These are phyloP conservation scores for Fusarium odoratissimum DNA, from an alignment of 2,329 filamentous ascomycete species.

Conservation along the genomic window DNA sequence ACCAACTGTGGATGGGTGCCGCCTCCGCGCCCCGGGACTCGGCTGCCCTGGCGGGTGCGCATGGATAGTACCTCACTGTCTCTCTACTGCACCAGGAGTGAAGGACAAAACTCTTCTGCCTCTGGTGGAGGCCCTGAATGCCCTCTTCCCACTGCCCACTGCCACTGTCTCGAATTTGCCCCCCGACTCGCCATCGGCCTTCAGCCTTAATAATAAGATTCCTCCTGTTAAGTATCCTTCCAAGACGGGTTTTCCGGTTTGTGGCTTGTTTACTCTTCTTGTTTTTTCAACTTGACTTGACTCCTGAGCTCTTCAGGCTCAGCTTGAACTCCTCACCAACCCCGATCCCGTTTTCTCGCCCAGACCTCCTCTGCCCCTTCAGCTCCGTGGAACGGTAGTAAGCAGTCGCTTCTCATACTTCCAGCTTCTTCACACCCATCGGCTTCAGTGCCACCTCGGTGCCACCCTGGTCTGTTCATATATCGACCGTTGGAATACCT, in stretches of 20 bases:
- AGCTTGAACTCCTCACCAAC: neutral
- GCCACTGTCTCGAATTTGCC: conserved; percentile 18
- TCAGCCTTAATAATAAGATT: conserved; percentile 5
- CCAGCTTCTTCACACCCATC: conserved; percentile 13
- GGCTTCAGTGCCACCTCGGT: conserved; percentile 31
- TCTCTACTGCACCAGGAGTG: neutral
- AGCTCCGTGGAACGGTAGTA: conserved; percentile 9
- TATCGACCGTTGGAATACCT: conserved; percentile 29
- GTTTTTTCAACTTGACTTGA: neutral
- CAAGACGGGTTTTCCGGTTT: conserved; percentile 5
- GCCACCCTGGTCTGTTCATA: conserved; percentile 33
- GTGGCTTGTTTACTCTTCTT: conserved; percentile 16
- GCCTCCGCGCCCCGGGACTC: conserved; percentile 27
- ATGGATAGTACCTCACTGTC: neutral
- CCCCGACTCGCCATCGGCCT: conserved; percentile 21
- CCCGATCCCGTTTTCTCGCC: neutral
- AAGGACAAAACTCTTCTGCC: conserved; percentile 27
- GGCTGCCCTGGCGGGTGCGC: conserved; percentile 28
- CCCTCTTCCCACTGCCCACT: conserved; percentile 17
- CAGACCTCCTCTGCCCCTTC: neutral
- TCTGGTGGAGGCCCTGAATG: conserved; percentile 32
- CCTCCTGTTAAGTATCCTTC: conserved; percentile 19
- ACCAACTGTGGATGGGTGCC: conserved; percentile 3
- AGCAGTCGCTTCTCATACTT: conserved; percentile 12
- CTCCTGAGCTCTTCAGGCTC: conserved; percentile 12